Evolutionary conservation across 192 early-diverging fungal genomes (phyloP).

Genomic region (Coemansia sp.): DNA sequence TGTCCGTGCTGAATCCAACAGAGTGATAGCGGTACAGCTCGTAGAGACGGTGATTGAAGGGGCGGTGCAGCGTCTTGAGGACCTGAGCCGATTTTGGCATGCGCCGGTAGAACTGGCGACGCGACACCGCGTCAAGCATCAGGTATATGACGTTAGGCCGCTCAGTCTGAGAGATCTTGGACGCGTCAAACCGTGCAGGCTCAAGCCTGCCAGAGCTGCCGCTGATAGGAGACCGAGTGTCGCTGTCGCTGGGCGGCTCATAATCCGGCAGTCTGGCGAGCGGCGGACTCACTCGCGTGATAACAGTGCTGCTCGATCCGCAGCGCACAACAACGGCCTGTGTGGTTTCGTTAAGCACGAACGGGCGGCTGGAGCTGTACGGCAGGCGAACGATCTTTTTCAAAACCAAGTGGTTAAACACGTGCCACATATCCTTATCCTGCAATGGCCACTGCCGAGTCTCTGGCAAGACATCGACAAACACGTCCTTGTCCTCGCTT

Average conservation of each 20-base stretch:
- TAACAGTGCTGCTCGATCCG: constrained; percentile 35
- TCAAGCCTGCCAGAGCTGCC: neutral
- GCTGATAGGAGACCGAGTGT: constrained; percentile 17
- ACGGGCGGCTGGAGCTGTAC: constrained; percentile 19
- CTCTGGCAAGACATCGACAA: constrained; percentile 58
- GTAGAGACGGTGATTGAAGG: constrained; percentile 27
- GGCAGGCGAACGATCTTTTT: constrained; percentile 19
- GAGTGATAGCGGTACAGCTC: constrained; percentile 62
- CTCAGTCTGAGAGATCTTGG: neutral
- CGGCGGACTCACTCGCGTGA: constrained; percentile 38
- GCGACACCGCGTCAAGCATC: constrained; percentile 61
- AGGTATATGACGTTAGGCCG: constrained; percentile 58
- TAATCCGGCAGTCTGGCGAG: constrained; percentile 10
- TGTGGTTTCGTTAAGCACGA: constrained; percentile 39
- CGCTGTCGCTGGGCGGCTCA: constrained; percentile 22
- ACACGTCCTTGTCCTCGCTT: neutral
- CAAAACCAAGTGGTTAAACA: constrained; percentile 52
- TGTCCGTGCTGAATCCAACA: constrained; percentile 58
- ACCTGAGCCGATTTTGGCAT: constrained; percentile 50
- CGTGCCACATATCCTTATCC: constrained; percentile 53
- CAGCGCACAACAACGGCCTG: constrained; percentile 58
- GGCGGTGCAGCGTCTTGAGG: constrained; percentile 33
- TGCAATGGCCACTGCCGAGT: constrained; percentile 54
- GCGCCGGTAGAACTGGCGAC: constrained; percentile 59
- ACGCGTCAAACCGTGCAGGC: neutral